A percentile compares a stretch with the other conserved stretches of the same genome.
phyloP scores from a whole-genome alignment of 257 asterid genomes.

The Ehretia macrophylla region DNA sequence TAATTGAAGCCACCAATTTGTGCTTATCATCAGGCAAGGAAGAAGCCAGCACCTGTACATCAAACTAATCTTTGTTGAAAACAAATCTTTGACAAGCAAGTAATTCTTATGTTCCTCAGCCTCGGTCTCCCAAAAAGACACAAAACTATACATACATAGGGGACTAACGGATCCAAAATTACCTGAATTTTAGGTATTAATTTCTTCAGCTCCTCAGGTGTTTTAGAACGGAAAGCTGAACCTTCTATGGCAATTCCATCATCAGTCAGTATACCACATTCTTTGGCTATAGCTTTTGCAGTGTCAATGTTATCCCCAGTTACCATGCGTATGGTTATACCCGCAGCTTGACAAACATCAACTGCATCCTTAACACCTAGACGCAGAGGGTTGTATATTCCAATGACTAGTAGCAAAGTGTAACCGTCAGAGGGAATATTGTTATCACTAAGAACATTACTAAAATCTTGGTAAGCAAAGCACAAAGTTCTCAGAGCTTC shows the following conservation, averaged over 20 bases:
- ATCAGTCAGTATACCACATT: conserved; percentile 79
- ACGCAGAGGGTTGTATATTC: conserved; percentile 94
- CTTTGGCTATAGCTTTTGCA: conserved; percentile 90
- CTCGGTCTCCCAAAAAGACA: no score
- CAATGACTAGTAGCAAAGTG: conserved; percentile 72
- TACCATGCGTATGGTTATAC: conserved; percentile 86
- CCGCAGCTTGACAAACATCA: conserved; percentile 68
- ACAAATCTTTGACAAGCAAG: no score
- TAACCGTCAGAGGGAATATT: conserved; percentile 66
- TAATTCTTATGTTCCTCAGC: no score
- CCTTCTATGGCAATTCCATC: conserved; percentile 82
- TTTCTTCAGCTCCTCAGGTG: conserved; percentile 56
- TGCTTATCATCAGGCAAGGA: conserved; percentile 95
- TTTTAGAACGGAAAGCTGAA: conserved; percentile 58
- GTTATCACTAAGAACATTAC: conserved; percentile 29
- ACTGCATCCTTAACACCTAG: conserved; percentile 88
- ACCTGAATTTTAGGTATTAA: conserved; percentile 82
- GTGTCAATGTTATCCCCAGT: conserved; percentile 94
- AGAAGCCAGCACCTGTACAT: conserved; percentile 81
- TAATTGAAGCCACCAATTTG: conserved; percentile 58
- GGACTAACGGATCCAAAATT: conserved; percentile 2
- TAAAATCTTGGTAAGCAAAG: conserved; percentile 74
- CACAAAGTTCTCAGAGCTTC: conserved; percentile 89
- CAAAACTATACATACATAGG: background rate
- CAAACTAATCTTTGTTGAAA: no score